Evolutionary conservation across 2,329 filamentous ascomycete genomes (phyloP), one percentile per base, ranked within the genome.

Genomic region (Aspergillus fumigatiaffinis): DNA sequence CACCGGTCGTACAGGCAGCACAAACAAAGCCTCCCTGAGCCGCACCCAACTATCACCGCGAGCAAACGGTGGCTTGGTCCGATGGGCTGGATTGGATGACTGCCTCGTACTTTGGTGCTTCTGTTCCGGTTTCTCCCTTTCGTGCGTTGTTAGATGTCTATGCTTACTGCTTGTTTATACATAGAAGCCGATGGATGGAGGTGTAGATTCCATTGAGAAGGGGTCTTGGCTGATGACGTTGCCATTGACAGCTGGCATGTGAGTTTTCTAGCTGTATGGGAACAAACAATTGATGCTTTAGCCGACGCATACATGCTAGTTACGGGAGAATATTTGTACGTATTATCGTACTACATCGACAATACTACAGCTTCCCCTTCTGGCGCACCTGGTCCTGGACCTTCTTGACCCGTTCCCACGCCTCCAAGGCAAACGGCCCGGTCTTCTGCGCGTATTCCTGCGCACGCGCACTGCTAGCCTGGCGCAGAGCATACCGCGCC

Each of bases 381-480:
- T 61, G 65, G 21, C 61, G 70, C 35, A 67, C 59, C 48, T 64
- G 63, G 51, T 67, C 63, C 69, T 78, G 79, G 55, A 81, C 77
- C 64, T 78, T 74, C 66, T 82, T 73, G 57, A 92, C 87, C 65
- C 91, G 76, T 57, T 82, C 79, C 91, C 92, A 97, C 5, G 91
- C 90, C 66, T 89, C 81, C 73, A 91, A 82, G 0, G 88, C 92
- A 79, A 93, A 84, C 23, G 89, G 87, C 49, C 79, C 81, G 76
- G 90, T 87, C 72, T 85, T 84, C 55, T 77, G 78, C 1, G 82
- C 91, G 74, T 96, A 90, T 46, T 86, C 82, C 65, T 81, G 83
- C 6, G 94, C 94, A 71, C 89, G 84, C 57, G 85, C 89, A 73
- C 91, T 96, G 76, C 92, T 96, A 41, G 94, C 94, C 81, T 97